A percentile compares a stretch with the other conserved stretches of the same genome.
Evolutionary conservation across 257 asterid species (phyloP).

Genomic region (Agastache rugosa): DNA sequence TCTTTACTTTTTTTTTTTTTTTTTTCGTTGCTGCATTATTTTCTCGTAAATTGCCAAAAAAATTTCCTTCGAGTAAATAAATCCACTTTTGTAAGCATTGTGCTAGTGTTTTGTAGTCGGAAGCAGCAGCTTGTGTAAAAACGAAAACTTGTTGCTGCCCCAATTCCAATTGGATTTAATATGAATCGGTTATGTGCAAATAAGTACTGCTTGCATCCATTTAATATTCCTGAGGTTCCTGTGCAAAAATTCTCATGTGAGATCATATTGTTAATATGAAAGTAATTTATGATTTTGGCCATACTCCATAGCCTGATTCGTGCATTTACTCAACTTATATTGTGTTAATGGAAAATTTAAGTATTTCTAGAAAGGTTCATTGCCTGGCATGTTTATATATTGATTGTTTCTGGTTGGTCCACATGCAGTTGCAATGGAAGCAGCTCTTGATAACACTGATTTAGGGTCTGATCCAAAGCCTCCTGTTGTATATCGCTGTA

Average conservation of each 20-base stretch:
- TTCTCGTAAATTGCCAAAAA: neutral
- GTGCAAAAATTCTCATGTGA: neutral
- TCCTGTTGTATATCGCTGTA: conserved; percentile 81
- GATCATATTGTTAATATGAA: neutral
- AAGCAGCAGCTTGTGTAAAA: neutral
- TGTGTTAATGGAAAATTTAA: neutral
- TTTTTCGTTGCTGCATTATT: neutral
- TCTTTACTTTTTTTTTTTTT: neutral
- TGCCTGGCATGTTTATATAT: neutral
- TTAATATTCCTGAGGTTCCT: neutral
- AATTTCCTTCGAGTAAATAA: neutral
- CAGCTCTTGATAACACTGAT: conserved; percentile 28
- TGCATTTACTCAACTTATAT: neutral
- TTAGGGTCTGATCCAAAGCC: conserved; percentile 50
- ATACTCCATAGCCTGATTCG: neutral
- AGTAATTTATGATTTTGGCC: neutral
- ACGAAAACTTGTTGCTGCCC: neutral
- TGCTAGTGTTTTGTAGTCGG: neutral
- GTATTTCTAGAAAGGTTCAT: neutral
- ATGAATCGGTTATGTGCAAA: neutral
- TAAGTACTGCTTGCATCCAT: neutral
- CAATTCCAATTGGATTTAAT: neutral
- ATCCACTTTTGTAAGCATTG: neutral
- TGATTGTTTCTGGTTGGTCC: conserved; percentile 23
- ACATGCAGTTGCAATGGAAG: conserved; percentile 43